Conservation (phyloP, 2,329 filamentous ascomycete genomes). For the Pseudodiploospora longispora region DNA sequence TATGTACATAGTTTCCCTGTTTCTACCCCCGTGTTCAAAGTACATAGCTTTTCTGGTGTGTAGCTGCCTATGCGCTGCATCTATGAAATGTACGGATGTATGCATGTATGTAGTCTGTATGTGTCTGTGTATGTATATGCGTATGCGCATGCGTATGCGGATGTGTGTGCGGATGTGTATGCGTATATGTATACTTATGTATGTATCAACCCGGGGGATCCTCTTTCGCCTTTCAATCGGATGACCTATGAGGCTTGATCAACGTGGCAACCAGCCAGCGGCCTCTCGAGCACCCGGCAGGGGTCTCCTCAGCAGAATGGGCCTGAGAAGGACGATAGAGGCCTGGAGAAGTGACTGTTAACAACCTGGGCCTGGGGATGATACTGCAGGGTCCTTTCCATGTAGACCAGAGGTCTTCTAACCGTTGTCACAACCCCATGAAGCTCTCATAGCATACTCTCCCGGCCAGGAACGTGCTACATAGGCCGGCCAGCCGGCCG, state of each 20-base stretch:
- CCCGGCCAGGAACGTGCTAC: conserved; percentile 18
- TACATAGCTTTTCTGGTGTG: not conserved
- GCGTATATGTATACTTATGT: not conserved
- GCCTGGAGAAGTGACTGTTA: conserved; percentile 3
- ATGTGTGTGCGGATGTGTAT: too few relatives aligned
- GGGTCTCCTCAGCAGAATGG: conserved; percentile 4
- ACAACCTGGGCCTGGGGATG: conserved; percentile 6
- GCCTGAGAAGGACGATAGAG: conserved; percentile 1
- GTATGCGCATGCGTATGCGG: too few relatives aligned
- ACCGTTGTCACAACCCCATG: too few relatives aligned
- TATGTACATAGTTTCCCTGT: not conserved
- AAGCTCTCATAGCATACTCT: conserved; percentile 3
- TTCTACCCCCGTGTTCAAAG: not conserved
- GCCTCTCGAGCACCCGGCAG: conserved; percentile 6
- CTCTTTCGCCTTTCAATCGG: conserved; percentile 2
- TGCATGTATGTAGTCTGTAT: not conserved
- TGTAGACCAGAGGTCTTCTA: not conserved
- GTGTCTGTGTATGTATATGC: not conserved
- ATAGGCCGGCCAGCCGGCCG: conserved; percentile 7
- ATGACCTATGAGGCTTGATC: conserved; percentile 14
- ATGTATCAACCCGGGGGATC: conserved; percentile 5
- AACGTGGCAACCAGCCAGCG: conserved; percentile 26
- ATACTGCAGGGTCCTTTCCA: conserved; percentile 19
- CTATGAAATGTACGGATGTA: not conserved
- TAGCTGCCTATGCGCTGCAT: not conserved